These are phyloP conservation scores for Rhinocladiella similis DNA, from an alignment of 2,329 filamentous ascomycete species.

Conservation along the genomic window DNA sequence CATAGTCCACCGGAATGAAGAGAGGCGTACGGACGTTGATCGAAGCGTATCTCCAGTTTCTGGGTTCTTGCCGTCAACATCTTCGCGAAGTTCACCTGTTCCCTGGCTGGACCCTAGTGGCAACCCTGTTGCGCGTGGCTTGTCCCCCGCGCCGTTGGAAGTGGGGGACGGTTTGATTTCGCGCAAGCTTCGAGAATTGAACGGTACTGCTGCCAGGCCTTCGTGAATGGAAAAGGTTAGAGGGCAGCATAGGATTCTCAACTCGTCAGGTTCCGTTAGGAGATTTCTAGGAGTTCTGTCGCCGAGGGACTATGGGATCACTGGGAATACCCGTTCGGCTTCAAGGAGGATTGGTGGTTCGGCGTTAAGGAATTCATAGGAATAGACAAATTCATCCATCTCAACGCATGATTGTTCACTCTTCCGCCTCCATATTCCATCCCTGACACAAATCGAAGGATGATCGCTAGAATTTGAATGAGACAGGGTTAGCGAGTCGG, in stretches of 20 bases:
- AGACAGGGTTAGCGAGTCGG: too few species aligned
- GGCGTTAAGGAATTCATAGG: not conserved
- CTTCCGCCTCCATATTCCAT: too few species aligned
- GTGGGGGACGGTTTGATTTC: slow-evolving; percentile 27
- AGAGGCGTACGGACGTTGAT: not conserved
- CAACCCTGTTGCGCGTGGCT: slow-evolving; percentile 10
- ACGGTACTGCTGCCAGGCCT: not conserved
- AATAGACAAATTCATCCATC: not conserved
- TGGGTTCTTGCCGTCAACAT: slow-evolving; percentile 26
- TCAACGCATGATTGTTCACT: not conserved
- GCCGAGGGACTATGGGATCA: not conserved
- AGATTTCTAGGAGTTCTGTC: too few species aligned
- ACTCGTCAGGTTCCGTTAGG: too few species aligned
- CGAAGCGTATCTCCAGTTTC: slow-evolving; percentile 17
- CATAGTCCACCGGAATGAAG: not conserved
- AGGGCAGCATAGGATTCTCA: too few species aligned
- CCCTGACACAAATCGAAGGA: too few species aligned
- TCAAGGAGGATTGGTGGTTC: not conserved
- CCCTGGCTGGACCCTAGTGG: slow-evolving; percentile 17
- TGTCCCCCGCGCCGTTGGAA: slow-evolving; percentile 22
- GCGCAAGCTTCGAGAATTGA: slow-evolving; percentile 25
- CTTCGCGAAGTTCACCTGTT: slow-evolving; percentile 25
- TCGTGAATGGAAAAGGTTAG: too few species aligned
- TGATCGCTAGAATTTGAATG: too few species aligned
- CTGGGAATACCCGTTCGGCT: not conserved